These are phyloP conservation scores for Diaporthe sp. DNA, from an alignment of 2,329 filamentous ascomycete species.

Conservation along the genomic window DNA sequence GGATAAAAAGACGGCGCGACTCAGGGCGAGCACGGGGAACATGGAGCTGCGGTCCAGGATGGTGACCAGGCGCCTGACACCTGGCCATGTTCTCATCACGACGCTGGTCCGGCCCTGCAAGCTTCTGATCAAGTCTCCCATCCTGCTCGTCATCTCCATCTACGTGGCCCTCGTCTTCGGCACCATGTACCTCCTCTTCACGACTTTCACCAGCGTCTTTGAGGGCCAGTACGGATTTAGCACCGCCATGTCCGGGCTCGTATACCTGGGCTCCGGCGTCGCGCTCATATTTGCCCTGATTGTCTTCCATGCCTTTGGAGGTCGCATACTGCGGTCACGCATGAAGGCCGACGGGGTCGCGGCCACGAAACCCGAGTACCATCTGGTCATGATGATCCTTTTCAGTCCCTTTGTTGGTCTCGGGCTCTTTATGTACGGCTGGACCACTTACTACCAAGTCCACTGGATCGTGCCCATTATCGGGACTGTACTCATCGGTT, in stretches of 20 bases:
- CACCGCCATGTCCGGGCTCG: conserved; percentile 44
- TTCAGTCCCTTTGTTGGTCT: conserved; percentile 54
- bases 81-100: not conserved
- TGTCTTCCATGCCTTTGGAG: not conserved
- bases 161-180: conserved; percentile 51
- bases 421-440: conserved; percentile 59
- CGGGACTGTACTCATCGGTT: conserved; percentile 48
- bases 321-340: not conserved
- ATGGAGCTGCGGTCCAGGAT: conserved; percentile 38
- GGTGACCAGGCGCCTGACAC: not conserved
- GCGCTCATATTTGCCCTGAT: conserved; percentile 10
- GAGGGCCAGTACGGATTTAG: conserved; percentile 47
- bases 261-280: conserved; percentile 58
- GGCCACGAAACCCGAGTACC: conserved; percentile 49
- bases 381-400: conserved; percentile 54
- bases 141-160: conserved; percentile 57
- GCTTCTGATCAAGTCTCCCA: conserved; percentile 62
- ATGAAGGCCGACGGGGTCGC: conserved; percentile 3
- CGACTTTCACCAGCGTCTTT: conserved; percentile 52
- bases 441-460: conserved; percentile 53
- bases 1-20: conserved; percentile 50
- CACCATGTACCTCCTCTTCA: conserved; percentile 51
- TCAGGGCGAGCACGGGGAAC: conserved; percentile 56
- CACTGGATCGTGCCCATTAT: conserved; percentile 62
- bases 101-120: conserved; percentile 50